Evolutionary conservation across 306 rosid species (phyloP).

Genomic region (Alnus glutinosa): DNA sequence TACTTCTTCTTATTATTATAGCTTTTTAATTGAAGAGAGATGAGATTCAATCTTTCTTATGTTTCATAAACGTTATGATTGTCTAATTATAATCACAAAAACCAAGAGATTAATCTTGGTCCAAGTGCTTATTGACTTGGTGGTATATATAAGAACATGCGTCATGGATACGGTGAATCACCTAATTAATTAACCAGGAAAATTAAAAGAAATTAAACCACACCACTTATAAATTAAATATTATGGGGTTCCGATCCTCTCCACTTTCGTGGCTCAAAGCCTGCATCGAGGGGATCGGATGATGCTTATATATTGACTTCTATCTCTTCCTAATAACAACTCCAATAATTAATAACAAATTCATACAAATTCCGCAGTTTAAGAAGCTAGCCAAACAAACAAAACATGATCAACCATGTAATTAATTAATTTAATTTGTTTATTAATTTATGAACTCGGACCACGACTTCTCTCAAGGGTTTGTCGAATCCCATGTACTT

Average conservation of each 20-base stretch:
- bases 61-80: constrained; percentile 44
- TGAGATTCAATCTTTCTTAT: background rate
- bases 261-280: constrained; percentile 37
- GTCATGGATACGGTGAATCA: constrained; percentile 36
- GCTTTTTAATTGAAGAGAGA: background rate
- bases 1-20: background rate
- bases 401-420: background rate
- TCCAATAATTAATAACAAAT: too few relatives aligned
- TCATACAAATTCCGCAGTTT: constrained; percentile 18
- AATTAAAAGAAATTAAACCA: too few relatives aligned
- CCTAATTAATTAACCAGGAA: background rate
- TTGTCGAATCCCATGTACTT: constrained; percentile 50
- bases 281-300: too few relatives aligned
- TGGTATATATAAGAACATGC: constrained; percentile 19
- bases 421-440: too few relatives aligned
- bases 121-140: constrained; percentile 40
- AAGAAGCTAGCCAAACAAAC: constrained; percentile 24
- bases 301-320: too few relatives aligned
- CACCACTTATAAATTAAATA: too few relatives aligned
- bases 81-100: constrained; percentile 37
- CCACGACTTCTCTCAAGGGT: constrained; percentile 26
- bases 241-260: constrained; percentile 22
- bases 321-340: too few relatives aligned
- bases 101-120: constrained; percentile 35
- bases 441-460: constrained; percentile 10